Base-by-base conservation (phyloP, 257 asterid genomes). In the Scutellaria baicalensis region DNA sequence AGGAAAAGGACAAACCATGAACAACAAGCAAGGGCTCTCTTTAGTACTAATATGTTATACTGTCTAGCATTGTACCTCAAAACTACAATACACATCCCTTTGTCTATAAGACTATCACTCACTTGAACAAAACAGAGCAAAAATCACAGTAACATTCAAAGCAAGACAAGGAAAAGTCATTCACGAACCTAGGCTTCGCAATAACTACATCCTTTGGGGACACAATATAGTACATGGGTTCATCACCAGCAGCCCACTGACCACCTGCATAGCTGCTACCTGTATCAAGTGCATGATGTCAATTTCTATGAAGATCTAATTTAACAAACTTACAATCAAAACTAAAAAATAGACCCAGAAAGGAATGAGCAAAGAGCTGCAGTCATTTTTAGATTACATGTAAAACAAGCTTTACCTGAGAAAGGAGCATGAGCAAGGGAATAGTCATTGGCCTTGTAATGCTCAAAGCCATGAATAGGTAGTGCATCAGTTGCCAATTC, bases 211-310 rank as follows among this genome's bases (percentile, higher is more conserved):
- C 99, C 89, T 94, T 91, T 71, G 97, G 99, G 68, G 98, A 94
- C 60, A 91, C 99, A 56, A 94, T 84, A 75, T 94, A 91, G 77
- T 91, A 94, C 73, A 88, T 74, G 20, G 99, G 98, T 77, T 94
- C 99, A 71, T 89, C 97, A 61, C 98, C 99, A 78, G 96, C 98
- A 86, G 98, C 98, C 98, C 99, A 91, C 84, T 91, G 99, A 56
- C 97, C 93, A 61, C 98, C 98, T 49, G 93, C 88, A 80, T 88
- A 88, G 88, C 97, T 94, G 92, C 95, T 84, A 79, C 98, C 97
- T 91, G 78, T 72, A 68, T 69, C 77, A 83, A 78, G 74, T 64
- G 72, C 68, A 75, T 49, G 71, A 40, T 55, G 51, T 78, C 75
- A 82, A 66, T 64, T 72, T 72, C 50, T 50, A 77, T 66, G 9